phyloP scores from a whole-genome alignment of 306 rosid species.

The Vachellia pachyceras region DNA sequence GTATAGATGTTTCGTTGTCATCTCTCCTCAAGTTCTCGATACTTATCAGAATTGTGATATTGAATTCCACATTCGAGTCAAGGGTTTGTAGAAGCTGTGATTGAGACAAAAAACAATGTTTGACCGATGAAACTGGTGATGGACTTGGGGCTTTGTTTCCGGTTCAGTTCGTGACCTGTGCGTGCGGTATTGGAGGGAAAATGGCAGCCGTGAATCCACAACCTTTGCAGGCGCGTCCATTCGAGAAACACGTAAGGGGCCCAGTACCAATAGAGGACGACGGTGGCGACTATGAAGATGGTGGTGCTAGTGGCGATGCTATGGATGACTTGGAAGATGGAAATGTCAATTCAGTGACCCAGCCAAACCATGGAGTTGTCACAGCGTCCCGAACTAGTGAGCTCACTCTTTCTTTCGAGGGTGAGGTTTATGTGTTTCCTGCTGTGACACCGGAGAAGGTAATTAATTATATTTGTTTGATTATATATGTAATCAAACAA shows the following conservation, averaged over 20 bases:
- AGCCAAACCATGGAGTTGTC: constrained; percentile 50
- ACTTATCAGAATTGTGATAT: constrained; percentile 38
- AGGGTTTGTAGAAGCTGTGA: not conserved
- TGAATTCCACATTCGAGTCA: constrained; percentile 25
- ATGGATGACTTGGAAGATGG: constrained; percentile 73
- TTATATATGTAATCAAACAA: not conserved
- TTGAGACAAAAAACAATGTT: constrained; percentile 28
- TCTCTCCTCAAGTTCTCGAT: constrained; percentile 41
- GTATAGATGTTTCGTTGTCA: constrained; percentile 8
- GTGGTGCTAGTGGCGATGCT: constrained; percentile 49
- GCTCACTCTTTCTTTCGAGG: constrained; percentile 96
- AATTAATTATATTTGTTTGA: not conserved
- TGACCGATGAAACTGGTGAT: constrained; percentile 43
- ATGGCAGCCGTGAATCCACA: constrained; percentile 82
- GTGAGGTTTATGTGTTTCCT: constrained; percentile 94
- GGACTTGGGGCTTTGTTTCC: constrained; percentile 58
- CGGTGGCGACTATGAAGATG: constrained; percentile 65
- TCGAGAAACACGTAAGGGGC: constrained; percentile 50
- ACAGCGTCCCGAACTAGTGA: constrained; percentile 78
- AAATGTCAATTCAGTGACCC: constrained; percentile 52
- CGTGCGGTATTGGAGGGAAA: constrained; percentile 11
- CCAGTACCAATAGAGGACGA: constrained; percentile 51
- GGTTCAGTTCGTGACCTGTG: constrained; percentile 29
- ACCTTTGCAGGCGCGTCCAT: constrained; percentile 69
- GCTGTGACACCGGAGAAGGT: constrained; percentile 92